These are phyloP conservation scores for Sclerotinia sclerotiorum DNA, from an alignment of 2,329 filamentous ascomycete species.

Conservation along the genomic window DNA sequence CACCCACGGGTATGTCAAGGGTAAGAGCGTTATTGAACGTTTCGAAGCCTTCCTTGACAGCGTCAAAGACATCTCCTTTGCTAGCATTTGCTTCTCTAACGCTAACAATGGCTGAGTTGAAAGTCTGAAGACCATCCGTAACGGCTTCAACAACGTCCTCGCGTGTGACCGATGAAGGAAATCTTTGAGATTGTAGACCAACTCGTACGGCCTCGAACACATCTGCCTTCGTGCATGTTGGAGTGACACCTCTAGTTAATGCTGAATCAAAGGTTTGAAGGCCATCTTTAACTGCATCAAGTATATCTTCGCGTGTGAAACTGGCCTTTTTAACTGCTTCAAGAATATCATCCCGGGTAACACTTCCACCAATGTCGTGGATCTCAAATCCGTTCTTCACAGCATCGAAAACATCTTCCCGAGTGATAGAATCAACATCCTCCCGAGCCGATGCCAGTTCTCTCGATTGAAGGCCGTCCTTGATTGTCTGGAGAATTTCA, in stretches of 20 bases:
- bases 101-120: slow-evolving; percentile 53
- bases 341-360: slow-evolving; percentile 62
- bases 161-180: slow-evolving; percentile 63
- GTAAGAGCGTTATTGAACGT: slow-evolving; percentile 59
- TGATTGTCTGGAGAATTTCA: slow-evolving; percentile 63
- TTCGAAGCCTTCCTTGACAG: slow-evolving; percentile 56
- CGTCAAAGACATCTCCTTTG: slow-evolving; percentile 55
- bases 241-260: slow-evolving; percentile 42
- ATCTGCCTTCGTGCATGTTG: slow-evolving; percentile 69
- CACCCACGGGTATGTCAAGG: slow-evolving; percentile 57
- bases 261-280: slow-evolving; percentile 51
- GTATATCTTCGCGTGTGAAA: slow-evolving; percentile 61
- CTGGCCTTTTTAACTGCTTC: slow-evolving; percentile 63
- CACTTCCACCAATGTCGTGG: slow-evolving; percentile 67
- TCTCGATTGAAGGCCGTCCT: slow-evolving; percentile 55
- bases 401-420: slow-evolving; percentile 63
- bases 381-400: slow-evolving; percentile 59
- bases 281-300: slow-evolving; percentile 63
- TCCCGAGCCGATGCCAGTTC: slow-evolving; percentile 45
- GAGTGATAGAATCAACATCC: slow-evolving; percentile 49
- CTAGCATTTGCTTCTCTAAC: slow-evolving; percentile 62
- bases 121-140: slow-evolving; percentile 56
- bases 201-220: slow-evolving; percentile 82
- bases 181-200: slow-evolving; percentile 68
- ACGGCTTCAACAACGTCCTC: slow-evolving; percentile 66